Conservation (phyloP, 225 moss, liverwort and hornwort species). For the Neckera pumila region DNA sequence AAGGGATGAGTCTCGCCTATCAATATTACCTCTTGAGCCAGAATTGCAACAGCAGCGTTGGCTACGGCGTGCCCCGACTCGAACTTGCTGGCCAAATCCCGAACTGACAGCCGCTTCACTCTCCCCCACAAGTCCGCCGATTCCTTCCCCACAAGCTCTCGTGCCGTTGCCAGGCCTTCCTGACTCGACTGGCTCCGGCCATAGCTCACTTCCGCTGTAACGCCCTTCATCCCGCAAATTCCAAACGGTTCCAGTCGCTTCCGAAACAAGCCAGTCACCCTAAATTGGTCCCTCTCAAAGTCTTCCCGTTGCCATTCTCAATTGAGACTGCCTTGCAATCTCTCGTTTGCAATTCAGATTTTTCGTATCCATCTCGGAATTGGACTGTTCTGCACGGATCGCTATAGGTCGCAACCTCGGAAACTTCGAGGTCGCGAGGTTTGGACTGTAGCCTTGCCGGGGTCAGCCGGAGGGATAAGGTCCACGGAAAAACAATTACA, state of each 20-base stretch:
- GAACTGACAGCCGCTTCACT: conserved; percentile 32
- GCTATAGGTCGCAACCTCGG: not conserved
- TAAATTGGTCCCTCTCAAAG: not conserved
- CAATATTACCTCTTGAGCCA: conserved; percentile 31
- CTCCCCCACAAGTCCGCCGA: conserved; percentile 34
- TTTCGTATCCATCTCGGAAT: not conserved
- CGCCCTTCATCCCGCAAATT: conserved; percentile 14
- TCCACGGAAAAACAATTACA: not conserved
- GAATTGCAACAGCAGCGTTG: conserved; percentile 23
- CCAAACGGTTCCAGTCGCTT: not conserved
- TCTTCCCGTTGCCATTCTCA: not conserved
- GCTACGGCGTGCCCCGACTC: conserved; percentile 40
- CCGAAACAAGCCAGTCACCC: not conserved
- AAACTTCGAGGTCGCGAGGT: not conserved
- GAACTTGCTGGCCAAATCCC: conserved; percentile 48
- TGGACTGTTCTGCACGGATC: not conserved
- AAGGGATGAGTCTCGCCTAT: not conserved
- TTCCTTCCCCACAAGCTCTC: conserved; percentile 39
- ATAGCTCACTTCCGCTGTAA: conserved; percentile 39
- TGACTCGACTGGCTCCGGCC: conserved; percentile 11
- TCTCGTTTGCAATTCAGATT: not conserved
- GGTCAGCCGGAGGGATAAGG: not conserved
- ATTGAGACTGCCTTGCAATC: not conserved
- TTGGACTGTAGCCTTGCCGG: not conserved
- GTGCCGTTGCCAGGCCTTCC: conserved; percentile 21